Percentiles rank a stretch among this genome's conserved stretches.
Evolutionary conservation across 2,329 filamentous ascomycete species (phyloP).

Genomic region (Cercospora nicotianae): DNA sequence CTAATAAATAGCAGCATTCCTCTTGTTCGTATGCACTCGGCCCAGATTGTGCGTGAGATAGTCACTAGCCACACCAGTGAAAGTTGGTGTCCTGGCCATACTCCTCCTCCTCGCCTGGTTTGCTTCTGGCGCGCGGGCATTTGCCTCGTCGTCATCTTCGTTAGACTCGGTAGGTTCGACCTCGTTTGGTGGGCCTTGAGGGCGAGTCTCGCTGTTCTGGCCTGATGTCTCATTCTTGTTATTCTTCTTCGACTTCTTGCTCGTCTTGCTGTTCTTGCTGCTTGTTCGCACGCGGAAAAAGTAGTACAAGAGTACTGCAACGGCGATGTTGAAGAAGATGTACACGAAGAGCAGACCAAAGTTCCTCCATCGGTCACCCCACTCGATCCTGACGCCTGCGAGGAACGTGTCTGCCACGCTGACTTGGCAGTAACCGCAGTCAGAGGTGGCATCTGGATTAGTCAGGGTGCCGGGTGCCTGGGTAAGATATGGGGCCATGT

Average conservation of each 20-base stretch:
- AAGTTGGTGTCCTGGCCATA: neutral
- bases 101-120: constrained; percentile 10
- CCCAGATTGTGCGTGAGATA: constrained; percentile 24
- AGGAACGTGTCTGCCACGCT: constrained; percentile 52
- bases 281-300: constrained; percentile 54
- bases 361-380: constrained; percentile 62
- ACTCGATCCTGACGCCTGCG: constrained; percentile 44
- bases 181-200: constrained; percentile 8
- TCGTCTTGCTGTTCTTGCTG: constrained; percentile 25
- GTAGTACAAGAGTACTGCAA: constrained; percentile 63
- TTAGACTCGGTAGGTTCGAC: neutral
- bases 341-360: constrained; percentile 70
- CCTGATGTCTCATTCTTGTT: constrained; percentile 2
- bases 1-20: constrained; percentile 18
- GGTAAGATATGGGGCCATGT: constrained; percentile 46
- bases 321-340: constrained; percentile 62
- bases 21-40: constrained; percentile 23
- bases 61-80: constrained; percentile 11
- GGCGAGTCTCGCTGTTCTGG: constrained; percentile 8
- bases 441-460: constrained; percentile 45
- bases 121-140: constrained; percentile 6
- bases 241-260: constrained; percentile 23
- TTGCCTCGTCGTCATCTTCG: constrained; percentile 7
- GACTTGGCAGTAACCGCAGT: constrained; percentile 54
- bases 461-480: constrained; percentile 45